These are phyloP conservation scores for Calycina marina DNA, from an alignment of 2,329 filamentous ascomycete species.

Conservation along the genomic window DNA sequence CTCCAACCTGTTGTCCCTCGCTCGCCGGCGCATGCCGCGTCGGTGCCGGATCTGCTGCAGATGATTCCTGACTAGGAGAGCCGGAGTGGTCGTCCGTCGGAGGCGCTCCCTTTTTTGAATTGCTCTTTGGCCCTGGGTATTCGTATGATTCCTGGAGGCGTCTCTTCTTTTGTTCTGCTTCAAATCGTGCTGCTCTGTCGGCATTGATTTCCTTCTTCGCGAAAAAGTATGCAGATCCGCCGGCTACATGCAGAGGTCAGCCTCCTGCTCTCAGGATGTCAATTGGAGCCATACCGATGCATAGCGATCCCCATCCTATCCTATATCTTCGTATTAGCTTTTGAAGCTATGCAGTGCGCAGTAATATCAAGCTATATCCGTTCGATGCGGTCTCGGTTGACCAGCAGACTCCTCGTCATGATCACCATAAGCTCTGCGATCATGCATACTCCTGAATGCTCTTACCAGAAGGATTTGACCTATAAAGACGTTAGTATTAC, in stretches of 20 bases:
- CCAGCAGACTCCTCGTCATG: no score
- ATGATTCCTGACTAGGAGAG: slow-evolving; percentile 52
- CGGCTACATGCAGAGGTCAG: slow-evolving; percentile 39
- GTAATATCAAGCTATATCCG: no score
- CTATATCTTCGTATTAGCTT: no score
- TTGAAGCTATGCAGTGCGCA: no score
- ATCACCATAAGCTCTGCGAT: no score
- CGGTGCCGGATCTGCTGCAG: slow-evolving; percentile 60
- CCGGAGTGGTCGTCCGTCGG: slow-evolving; percentile 42
- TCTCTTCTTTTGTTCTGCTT: slow-evolving; percentile 45
- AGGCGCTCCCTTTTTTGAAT: slow-evolving; percentile 33
- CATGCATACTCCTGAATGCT: no score
- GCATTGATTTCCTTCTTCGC: slow-evolving; percentile 91
- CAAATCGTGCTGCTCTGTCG: slow-evolving; percentile 60
- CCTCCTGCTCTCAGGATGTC: not conserved
- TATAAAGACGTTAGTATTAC: no score
- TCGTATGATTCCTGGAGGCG: slow-evolving; percentile 41
- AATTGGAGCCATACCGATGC: slow-evolving; percentile 48
- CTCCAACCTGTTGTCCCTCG: slow-evolving; percentile 47
- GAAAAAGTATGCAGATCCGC: slow-evolving; percentile 86
- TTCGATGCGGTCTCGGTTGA: no score
- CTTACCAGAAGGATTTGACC: no score
- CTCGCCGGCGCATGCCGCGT: slow-evolving; percentile 66
- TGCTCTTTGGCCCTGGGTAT: slow-evolving; percentile 21
- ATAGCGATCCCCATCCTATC: slow-evolving; percentile 84